phyloP scores from a whole-genome alignment of 345 rosid species.

The Lagerstroemia speciosa region DNA sequence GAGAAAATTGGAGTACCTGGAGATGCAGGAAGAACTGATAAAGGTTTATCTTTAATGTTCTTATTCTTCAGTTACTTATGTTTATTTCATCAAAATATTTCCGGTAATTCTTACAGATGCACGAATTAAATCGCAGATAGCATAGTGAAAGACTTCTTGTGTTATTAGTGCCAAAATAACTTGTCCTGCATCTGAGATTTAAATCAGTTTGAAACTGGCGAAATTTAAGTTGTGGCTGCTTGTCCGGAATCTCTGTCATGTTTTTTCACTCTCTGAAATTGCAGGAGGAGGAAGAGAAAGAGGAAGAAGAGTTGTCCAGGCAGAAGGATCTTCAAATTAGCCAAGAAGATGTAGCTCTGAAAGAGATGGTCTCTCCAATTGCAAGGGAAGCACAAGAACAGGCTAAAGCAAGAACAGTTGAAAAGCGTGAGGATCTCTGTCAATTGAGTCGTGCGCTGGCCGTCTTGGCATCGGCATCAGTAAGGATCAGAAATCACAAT shows the following conservation, averaged over 20 bases:
- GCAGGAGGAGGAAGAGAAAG: slow-evolving; percentile 81
- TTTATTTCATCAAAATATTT: not conserved
- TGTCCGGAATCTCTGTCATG: not conserved
- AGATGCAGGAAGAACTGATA: slow-evolving; percentile 87
- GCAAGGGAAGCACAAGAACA: slow-evolving; percentile 67
- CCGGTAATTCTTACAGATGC: not conserved
- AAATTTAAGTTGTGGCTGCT: not conserved
- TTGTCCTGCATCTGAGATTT: not conserved
- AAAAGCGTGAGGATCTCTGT: slow-evolving; percentile 71
- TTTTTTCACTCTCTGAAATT: slow-evolving; percentile 10
- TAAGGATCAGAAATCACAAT: slow-evolving; percentile 27
- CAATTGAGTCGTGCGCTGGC: slow-evolving; percentile 80
- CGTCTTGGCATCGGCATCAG: slow-evolving; percentile 89
- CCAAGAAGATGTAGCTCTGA: slow-evolving; percentile 65
- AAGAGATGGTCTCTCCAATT: slow-evolving; percentile 59
- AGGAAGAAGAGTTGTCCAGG: slow-evolving; percentile 62
- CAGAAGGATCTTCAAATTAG: slow-evolving; percentile 43
- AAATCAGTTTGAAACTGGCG: not conserved
- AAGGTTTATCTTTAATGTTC: slow-evolving; percentile 39
- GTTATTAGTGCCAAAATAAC: not conserved
- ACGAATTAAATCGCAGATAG: not conserved
- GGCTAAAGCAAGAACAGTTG: slow-evolving; percentile 62
- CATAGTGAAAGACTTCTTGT: not conserved
- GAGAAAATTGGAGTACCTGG: slow-evolving; percentile 87
- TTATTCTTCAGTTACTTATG: too few relatives aligned